A percentile compares a stretch with the other conserved stretches of the same genome.
phyloP scores from a whole-genome alignment of 441 rosid genomes.

The Pelargonium citronellum region DNA sequence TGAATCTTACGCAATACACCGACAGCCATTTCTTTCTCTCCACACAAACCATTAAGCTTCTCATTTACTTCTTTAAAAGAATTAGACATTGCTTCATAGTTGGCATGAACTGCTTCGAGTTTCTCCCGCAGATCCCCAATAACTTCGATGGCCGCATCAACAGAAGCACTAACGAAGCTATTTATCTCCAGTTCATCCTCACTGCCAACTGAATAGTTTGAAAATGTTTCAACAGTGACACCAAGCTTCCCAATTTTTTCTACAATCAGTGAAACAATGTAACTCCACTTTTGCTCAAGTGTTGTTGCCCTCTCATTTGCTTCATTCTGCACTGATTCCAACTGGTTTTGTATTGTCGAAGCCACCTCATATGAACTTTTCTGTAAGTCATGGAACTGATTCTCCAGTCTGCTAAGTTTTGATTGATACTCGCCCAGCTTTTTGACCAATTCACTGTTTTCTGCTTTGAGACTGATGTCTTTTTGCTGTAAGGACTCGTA shows the following conservation, averaged over 20 bases:
- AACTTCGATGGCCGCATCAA: conserved; percentile 48
- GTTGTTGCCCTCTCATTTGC: conserved; percentile 45
- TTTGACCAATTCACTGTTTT: conserved; percentile 47
- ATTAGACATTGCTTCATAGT: conserved; percentile 38
- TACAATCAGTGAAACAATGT: conserved; percentile 38
- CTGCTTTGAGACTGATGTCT: conserved; percentile 38
- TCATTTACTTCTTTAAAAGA: conserved; percentile 46
- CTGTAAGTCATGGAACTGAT: conserved; percentile 52
- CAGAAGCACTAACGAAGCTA: conserved; percentile 44
- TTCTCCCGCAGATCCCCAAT: conserved; percentile 59
- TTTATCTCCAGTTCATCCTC: conserved; percentile 39
- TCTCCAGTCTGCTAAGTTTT: conserved; percentile 47
- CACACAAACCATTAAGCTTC: conserved; percentile 40
- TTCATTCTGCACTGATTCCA: conserved; percentile 55
- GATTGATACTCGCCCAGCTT: conserved; percentile 38
- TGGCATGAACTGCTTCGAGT: conserved; percentile 42
- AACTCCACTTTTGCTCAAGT: conserved; percentile 54
- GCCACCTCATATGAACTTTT: conserved; percentile 40
- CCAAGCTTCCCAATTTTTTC: conserved; percentile 66
- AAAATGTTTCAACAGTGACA: conserved; percentile 33
- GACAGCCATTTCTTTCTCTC: conserved; percentile 41
- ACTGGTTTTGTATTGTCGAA: conserved; percentile 40
- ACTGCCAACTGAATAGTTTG: conserved; percentile 25
- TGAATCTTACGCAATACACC: conserved; percentile 39
- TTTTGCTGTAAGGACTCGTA: conserved; percentile 43